Percentiles rank a stretch among this genome's conserved stretches.
phyloP scores from a whole-genome alignment of 2,329 filamentous ascomycete genomes.

The Trichoderma gracile region DNA sequence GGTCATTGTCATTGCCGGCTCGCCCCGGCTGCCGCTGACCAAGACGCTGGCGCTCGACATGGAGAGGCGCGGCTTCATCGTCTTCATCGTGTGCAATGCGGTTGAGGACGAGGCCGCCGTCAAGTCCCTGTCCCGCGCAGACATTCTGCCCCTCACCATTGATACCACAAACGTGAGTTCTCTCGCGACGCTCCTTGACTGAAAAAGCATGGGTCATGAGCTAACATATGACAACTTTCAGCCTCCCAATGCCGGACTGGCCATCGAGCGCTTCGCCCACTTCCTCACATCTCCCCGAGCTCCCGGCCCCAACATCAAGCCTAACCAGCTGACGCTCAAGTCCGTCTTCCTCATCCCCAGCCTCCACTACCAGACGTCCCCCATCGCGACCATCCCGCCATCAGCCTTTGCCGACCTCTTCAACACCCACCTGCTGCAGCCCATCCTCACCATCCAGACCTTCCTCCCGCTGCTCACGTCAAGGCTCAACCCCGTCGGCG shows the following conservation, averaged over 20 bases:
- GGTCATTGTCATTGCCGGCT: conserved; percentile 86
- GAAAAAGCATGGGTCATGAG: too few species aligned
- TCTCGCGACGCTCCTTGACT: too few species aligned
- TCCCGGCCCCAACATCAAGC: conserved; percentile 72
- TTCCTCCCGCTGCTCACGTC: conserved; percentile 79
- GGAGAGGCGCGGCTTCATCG: conserved; percentile 87
- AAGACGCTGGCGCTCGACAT: conserved; percentile 81
- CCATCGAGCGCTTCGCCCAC: conserved; percentile 69
- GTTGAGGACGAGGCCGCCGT: conserved; percentile 81
- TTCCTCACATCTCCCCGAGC: conserved; percentile 74
- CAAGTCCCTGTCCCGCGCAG: conserved; percentile 71
- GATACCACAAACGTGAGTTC: conserved; percentile 76
- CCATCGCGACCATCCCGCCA: conserved; percentile 80
- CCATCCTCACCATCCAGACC: conserved; percentile 83
- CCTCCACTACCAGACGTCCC: conserved; percentile 75
- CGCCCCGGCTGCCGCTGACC: conserved; percentile 78
- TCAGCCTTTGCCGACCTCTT: conserved; percentile 86
- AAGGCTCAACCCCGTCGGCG: conserved; percentile 55
- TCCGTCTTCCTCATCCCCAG: conserved; percentile 83
- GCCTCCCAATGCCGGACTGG: conserved; percentile 67
- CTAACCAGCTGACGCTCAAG: conserved; percentile 74
- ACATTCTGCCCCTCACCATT: conserved; percentile 78
- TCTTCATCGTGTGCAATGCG: conserved; percentile 86
- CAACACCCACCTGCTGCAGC: conserved; percentile 87
- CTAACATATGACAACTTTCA: too few species aligned